Evolutionary conservation across 2,329 filamentous ascomycete genomes (phyloP).

Genomic region (Ceratocystiopsis brevicomis): DNA sequence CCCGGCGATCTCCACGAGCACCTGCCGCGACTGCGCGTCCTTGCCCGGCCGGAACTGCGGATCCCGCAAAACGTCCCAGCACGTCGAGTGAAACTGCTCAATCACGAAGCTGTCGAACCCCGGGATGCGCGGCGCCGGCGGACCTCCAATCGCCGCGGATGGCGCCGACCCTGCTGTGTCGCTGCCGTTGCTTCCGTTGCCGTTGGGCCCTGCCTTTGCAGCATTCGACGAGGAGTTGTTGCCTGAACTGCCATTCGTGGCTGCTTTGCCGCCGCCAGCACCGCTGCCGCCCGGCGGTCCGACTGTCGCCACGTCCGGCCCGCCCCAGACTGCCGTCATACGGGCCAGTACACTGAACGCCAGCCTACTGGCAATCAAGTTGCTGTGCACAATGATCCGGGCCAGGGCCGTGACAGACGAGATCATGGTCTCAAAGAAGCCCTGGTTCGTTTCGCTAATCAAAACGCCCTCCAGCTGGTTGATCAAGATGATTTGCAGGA

Average conservation of each 20-base stretch:
- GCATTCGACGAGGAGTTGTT: neutral
- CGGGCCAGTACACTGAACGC: conserved; percentile 66
- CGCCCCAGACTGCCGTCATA: conserved; percentile 82
- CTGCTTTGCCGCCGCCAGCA: conserved; percentile 14
- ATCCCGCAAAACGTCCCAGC: conserved; percentile 74
- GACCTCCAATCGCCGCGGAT: conserved; percentile 11
- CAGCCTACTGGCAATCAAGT: conserved; percentile 42
- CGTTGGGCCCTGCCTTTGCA: neutral
- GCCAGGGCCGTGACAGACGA: conserved; percentile 70
- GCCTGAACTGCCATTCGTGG: neutral
- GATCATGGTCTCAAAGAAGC: conserved; percentile 74
- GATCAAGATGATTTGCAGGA: conserved; percentile 73
- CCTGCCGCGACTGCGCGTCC: conserved; percentile 76
- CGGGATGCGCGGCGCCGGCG: conserved; percentile 43
- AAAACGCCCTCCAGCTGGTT: conserved; percentile 80
- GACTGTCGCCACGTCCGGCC: conserved; percentile 51
- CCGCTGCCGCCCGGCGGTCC: conserved; percentile 30
- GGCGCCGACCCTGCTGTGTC: neutral
- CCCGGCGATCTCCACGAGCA: conserved; percentile 70
- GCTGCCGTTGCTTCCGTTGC: neutral
- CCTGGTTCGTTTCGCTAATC: conserved; percentile 76
- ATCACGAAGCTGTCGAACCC: conserved; percentile 90
- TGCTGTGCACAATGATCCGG: conserved; percentile 47
- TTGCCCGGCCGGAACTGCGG: conserved; percentile 56
- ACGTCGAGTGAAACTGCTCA: conserved; percentile 68